A percentile compares a stretch with the other conserved stretches of the same genome.
phyloP scores from a whole-genome alignment of 352 stramenopile genomes.

The Pythium apleroticum region DNA sequence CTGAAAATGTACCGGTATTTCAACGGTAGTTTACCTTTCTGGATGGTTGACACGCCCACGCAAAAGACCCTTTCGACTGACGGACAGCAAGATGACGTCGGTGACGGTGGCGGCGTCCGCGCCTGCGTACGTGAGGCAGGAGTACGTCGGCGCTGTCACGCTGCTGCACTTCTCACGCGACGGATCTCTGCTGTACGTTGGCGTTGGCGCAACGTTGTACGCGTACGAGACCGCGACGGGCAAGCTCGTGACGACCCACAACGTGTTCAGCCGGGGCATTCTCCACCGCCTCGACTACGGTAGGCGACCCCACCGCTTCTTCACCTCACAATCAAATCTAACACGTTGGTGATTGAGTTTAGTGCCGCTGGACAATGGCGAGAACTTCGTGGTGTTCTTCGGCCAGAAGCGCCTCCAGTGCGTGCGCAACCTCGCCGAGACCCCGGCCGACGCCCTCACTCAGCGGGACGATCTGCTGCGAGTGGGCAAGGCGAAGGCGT shows the following conservation, averaged over 20 bases:
- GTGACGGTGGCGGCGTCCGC: neutral
- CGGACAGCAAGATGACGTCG: neutral
- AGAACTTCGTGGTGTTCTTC: slow-evolving; percentile 59
- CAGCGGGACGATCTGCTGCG: slow-evolving; percentile 23
- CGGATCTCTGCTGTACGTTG: slow-evolving; percentile 73
- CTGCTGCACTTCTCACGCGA: slow-evolving; percentile 70
- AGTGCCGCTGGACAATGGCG: slow-evolving; percentile 9
- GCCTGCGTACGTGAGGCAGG: slow-evolving; percentile 46
- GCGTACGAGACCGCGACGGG: slow-evolving; percentile 57
- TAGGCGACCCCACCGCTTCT: slow-evolving; percentile 10
- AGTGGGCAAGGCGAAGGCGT: slow-evolving; percentile 56
- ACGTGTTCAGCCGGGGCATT: slow-evolving; percentile 60
- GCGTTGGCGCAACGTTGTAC: slow-evolving; percentile 62
- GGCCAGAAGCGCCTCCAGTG: slow-evolving; percentile 79
- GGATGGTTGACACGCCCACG: slow-evolving; percentile 27
- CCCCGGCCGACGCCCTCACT: slow-evolving; percentile 19
- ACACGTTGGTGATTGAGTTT: neutral
- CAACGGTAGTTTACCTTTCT: slow-evolving; percentile 4
- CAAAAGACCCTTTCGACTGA: neutral
- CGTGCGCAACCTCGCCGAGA: slow-evolving; percentile 51
- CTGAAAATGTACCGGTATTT: slow-evolving; percentile 20
- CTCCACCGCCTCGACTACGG: slow-evolving; percentile 73
- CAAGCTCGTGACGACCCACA: slow-evolving; percentile 42
- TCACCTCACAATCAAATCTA: neutral
- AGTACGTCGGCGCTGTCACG: slow-evolving; percentile 84